Conservation (phyloP, 371 early-diverging fungal species). For the Batkoa obscura region DNA sequence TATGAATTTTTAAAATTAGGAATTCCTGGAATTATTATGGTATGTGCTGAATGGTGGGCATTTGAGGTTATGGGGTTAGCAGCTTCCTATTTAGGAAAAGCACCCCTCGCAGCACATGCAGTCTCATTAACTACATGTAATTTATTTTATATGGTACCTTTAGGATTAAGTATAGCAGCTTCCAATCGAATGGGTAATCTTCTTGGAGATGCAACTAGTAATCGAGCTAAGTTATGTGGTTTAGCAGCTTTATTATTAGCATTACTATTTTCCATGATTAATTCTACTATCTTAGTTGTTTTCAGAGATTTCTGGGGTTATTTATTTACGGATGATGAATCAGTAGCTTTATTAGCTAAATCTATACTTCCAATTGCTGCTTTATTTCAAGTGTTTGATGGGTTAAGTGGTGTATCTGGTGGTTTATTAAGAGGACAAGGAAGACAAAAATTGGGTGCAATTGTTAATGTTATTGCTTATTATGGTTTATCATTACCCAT, state of each 20-base stretch:
- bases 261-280: constrained; percentile 18
- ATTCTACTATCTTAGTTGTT: constrained; percentile 15
- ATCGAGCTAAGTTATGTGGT: constrained; percentile 23
- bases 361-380: constrained; percentile 54
- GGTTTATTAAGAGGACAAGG: constrained; percentile 56
- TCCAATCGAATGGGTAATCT: constrained; percentile 65
- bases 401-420: constrained; percentile 41
- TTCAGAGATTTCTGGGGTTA: constrained; percentile 15
- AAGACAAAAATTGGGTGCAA: constrained; percentile 46
- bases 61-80: constrained; percentile 56
- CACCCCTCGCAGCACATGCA: constrained; percentile 67
- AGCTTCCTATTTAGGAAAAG: constrained; percentile 54
- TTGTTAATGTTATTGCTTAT: constrained; percentile 39
- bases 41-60: constrained; percentile 56
- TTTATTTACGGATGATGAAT: constrained; percentile 42
- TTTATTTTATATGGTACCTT: constrained; percentile 47
- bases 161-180: constrained; percentile 39
- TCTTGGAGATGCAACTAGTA: constrained; percentile 24
- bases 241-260: constrained; percentile 24
- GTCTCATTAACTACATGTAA: constrained; percentile 50
- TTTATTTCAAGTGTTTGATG: constrained; percentile 59
- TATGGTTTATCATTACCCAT: constrained; percentile 42
- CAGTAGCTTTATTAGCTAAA: constrained; percentile 45
- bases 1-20: constrained; percentile 38
- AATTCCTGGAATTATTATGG: constrained; percentile 43